Evolutionary conservation across 1,139 yeast species (phyloP).

Genomic region (Magnusiomyces suaveolens): DNA sequence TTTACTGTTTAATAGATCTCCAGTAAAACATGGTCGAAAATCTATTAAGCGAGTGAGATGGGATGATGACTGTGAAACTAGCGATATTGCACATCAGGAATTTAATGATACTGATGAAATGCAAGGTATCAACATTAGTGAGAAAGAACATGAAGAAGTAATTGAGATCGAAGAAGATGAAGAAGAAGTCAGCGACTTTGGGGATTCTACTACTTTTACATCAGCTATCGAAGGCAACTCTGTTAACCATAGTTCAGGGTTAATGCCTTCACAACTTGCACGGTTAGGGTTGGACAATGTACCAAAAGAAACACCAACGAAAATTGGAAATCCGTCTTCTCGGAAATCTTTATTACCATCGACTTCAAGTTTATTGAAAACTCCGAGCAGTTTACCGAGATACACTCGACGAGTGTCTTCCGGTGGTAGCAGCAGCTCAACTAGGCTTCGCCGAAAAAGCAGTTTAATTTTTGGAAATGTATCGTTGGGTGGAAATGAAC

Average conservation of each 20-base stretch:
- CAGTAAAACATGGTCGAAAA: slow-evolving; percentile 17
- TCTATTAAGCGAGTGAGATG: slow-evolving; percentile 25
- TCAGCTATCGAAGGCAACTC: neutral
- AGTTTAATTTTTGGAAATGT: neutral
- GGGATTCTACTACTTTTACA: neutral
- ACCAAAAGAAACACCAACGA: neutral
- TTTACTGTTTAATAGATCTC: slow-evolving; percentile 17
- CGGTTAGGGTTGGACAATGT: neutral
- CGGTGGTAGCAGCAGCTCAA: neutral
- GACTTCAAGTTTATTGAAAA: neutral
- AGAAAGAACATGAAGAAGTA: neutral
- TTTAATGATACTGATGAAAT: neutral
- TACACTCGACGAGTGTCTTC: neutral
- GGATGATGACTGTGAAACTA: slow-evolving; percentile 20
- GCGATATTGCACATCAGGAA: no score
- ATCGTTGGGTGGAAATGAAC: neutral
- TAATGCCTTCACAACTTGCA: neutral
- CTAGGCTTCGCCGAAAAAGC: neutral
- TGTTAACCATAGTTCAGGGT: neutral
- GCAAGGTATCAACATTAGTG: neutral
- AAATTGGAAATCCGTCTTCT: neutral
- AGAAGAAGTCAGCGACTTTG: neutral
- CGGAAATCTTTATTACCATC: neutral
- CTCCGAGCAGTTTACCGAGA: neutral
- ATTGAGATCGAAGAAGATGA: neutral